Conservation (phyloP, 768 basidiomycete species). For the Suillus alpinus region DNA sequence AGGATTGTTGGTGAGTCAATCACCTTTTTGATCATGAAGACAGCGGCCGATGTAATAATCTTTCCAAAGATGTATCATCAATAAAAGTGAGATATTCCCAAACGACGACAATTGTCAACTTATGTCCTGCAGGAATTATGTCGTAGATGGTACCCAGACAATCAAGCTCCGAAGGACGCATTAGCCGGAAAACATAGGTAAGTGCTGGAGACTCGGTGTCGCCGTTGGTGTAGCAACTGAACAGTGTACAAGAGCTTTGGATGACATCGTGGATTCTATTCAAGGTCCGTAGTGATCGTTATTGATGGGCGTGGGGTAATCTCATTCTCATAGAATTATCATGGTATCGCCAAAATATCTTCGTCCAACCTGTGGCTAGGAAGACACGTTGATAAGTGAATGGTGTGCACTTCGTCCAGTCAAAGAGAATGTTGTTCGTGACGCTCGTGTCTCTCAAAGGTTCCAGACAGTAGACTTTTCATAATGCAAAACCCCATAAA, state of each 20-base stretch:
- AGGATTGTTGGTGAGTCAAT: constrained; percentile 68
- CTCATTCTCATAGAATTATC: constrained; percentile 53
- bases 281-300: constrained; percentile 42
- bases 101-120: constrained; percentile 1
- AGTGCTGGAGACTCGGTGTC: constrained; percentile 6
- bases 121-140: constrained; percentile 55
- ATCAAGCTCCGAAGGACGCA: constrained; percentile 16
- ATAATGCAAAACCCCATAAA: background rate
- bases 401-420: background rate
- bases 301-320: constrained; percentile 2
- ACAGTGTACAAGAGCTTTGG: constrained; percentile 57
- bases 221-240: background rate
- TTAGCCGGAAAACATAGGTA: constrained; percentile 59
- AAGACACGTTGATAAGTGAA: background rate
- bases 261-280: constrained; percentile 79
- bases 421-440: background rate
- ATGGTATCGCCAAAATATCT: constrained; percentile 78
- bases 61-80: constrained; percentile 69
- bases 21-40: background rate
- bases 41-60: background rate
- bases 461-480: background rate
- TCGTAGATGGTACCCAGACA: constrained; percentile 65
- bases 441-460: background rate
- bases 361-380: constrained; percentile 26
- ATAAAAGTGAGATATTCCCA: constrained; percentile 53